These are phyloP conservation scores for Yarrowia bubula DNA, from an alignment of 805 yeast species.

Conservation along the genomic window DNA sequence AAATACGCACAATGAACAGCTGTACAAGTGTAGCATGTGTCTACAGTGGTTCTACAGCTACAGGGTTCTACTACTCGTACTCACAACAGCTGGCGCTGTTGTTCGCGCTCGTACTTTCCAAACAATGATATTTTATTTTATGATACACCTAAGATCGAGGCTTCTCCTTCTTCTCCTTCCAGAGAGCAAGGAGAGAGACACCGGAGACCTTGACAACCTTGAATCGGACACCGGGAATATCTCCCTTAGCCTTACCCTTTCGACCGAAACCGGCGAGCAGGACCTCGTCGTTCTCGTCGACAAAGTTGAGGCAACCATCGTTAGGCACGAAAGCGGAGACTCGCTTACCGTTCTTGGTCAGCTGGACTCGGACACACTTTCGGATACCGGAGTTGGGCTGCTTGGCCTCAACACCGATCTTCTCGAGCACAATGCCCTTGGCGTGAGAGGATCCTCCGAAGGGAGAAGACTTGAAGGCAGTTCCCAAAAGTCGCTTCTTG, in stretches of 20 bases:
- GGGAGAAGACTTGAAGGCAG: conserved; percentile 99
- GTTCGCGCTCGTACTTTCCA: too few species aligned
- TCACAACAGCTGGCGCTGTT: too few species aligned
- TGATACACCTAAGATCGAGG: conserved; percentile 82
- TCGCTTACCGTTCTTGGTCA: conserved; percentile 99
- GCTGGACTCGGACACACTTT: conserved; percentile 99
- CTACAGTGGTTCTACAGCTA: too few species aligned
- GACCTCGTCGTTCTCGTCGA: conserved; percentile 99
- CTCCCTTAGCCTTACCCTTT: conserved; percentile 99
- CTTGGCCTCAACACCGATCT: conserved; percentile 99
- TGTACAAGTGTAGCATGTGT: too few species aligned
- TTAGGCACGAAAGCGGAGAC: conserved; percentile 99
- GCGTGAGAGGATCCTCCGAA: conserved; percentile 99
- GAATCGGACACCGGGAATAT: conserved; percentile 99
- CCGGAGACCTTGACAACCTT: conserved; percentile 99
- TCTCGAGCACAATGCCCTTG: conserved; percentile 99
- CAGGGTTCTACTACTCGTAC: too few species aligned
- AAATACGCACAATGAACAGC: too few species aligned
- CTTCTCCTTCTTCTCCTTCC: conserved; percentile 99
- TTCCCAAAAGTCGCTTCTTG: conserved; percentile 98
- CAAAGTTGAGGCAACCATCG: conserved; percentile 99
- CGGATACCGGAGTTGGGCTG: conserved; percentile 99
- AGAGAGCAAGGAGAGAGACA: conserved; percentile 98
- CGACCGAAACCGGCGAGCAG: conserved; percentile 99
- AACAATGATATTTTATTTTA: conserved; percentile 26